Evolutionary conservation across 2,329 filamentous ascomycete species (phyloP).

Genomic region (Orbilia quercus): DNA sequence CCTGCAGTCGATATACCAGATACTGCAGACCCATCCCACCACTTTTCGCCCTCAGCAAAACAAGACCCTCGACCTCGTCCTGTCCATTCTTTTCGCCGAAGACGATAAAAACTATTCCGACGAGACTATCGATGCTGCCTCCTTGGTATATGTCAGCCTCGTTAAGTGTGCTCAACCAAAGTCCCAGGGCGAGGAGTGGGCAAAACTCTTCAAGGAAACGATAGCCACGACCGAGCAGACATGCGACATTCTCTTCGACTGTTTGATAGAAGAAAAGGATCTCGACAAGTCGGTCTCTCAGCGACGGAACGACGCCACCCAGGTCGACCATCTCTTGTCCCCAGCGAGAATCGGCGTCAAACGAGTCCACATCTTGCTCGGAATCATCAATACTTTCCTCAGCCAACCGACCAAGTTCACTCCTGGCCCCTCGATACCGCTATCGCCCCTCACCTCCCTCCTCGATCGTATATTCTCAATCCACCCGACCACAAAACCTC

Average conservation of each 20-base stretch:
- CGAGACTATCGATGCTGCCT: conserved; percentile 13
- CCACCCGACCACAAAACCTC: conserved; percentile 29
- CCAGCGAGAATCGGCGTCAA: conserved; percentile 35
- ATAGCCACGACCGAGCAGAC: conserved; percentile 24
- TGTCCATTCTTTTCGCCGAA: conserved; percentile 40
- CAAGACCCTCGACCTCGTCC: conserved; percentile 35
- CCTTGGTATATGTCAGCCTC: conserved; percentile 26
- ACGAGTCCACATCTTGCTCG: conserved; percentile 8
- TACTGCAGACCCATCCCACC: conserved; percentile 58
- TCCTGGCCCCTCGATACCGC: conserved; percentile 25
- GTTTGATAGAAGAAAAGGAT: conserved; percentile 43
- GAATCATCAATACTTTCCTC: conserved; percentile 20
- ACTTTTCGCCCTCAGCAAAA: conserved; percentile 59
- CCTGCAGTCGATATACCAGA: conserved; percentile 57
- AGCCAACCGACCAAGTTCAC: conserved; percentile 31
- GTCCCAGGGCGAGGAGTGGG: conserved; percentile 46
- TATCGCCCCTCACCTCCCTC: conserved; percentile 31
- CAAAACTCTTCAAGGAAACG: conserved; percentile 43
- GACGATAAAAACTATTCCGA: conserved; percentile 30
- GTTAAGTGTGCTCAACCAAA: conserved; percentile 31
- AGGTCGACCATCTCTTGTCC: conserved; percentile 35
- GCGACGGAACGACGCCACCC: not conserved
- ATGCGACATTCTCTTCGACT: conserved; percentile 46
- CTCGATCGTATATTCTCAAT: conserved; percentile 41
- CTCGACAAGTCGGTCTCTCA: conserved; percentile 12